Conservation (phyloP, 345 rosid species). For the Pistacia atlantica region DNA sequence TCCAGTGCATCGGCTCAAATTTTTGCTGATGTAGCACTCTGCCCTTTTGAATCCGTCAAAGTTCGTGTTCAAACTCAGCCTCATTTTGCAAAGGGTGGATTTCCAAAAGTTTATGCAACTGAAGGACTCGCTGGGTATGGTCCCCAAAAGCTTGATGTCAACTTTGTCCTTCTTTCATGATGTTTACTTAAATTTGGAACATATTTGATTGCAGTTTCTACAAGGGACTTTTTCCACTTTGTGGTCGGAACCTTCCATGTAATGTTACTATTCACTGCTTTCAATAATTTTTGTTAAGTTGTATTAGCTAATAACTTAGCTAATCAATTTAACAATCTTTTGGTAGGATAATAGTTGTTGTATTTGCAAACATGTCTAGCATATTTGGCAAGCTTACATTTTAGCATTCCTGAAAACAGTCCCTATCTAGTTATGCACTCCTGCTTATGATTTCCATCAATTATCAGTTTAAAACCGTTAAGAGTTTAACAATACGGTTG, state of each 20-base stretch:
- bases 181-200: neutral
- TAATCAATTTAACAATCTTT: neutral
- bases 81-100: too few species aligned
- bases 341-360: neutral
- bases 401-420: neutral
- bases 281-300: conserved; percentile 18
- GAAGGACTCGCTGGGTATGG: conserved; percentile 62
- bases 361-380: neutral
- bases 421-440: neutral
- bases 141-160: conserved; percentile 6
- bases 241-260: conserved; percentile 57
- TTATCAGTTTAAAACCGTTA: too few species aligned
- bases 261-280: conserved; percentile 33
- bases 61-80: too few species aligned
- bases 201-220: conserved; percentile 43
- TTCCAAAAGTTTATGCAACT: conserved; percentile 30
- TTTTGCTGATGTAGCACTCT: too few species aligned
- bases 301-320: neutral
- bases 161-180: conserved; percentile 9
- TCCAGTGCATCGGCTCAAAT: too few species aligned
- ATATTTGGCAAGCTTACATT: conserved; percentile 3
- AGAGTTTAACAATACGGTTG: too few species aligned
- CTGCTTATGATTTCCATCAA: neutral
- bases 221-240: conserved; percentile 53
- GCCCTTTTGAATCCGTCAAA: too few species aligned